Evolutionary conservation across 768 basidiomycete species (phyloP).

Genomic region (Pseudohyphozyma bogoriensis): DNA sequence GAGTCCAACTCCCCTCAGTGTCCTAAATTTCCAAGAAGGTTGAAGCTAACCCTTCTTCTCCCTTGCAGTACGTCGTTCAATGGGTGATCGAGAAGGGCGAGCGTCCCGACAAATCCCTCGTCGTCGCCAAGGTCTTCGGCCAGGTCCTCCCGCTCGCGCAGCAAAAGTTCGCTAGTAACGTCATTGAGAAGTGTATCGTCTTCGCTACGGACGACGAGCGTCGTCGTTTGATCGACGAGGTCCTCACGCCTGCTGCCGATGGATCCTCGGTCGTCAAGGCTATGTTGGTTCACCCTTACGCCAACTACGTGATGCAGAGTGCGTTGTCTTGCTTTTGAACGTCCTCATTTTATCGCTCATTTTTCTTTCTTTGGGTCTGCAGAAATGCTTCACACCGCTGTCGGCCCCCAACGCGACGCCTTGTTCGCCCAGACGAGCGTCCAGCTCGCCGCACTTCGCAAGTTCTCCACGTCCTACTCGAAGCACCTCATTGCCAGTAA

Average conservation of each 20-base stretch:
- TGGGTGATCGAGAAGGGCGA: constrained; percentile 76
- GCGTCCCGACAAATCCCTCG: constrained; percentile 54
- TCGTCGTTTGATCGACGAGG: constrained; percentile 64
- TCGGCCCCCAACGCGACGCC: constrained; percentile 59
- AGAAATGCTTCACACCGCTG: constrained; percentile 53
- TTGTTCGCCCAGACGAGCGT: constrained; percentile 56
- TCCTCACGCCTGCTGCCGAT: constrained; percentile 56
- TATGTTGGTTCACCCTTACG: constrained; percentile 81
- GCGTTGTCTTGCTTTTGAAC: background rate
- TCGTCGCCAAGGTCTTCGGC: constrained; percentile 61
- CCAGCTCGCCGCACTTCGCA: constrained; percentile 59
- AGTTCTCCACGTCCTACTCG: constrained; percentile 57
- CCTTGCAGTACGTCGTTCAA: constrained; percentile 66
- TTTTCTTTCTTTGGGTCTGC: background rate
- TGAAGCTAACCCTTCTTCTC: background rate
- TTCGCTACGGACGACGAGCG: constrained; percentile 48
- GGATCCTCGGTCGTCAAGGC: constrained; percentile 52
- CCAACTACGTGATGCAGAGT: constrained; percentile 34
- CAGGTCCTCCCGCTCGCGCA: constrained; percentile 68
- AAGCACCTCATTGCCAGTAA: constrained; percentile 60
- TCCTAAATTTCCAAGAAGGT: no score
- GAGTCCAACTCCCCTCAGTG: background rate
- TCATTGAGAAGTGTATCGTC: constrained; percentile 40
- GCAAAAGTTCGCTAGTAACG: constrained; percentile 56
- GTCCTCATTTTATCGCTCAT: no score